A percentile compares a stretch with the other conserved stretches of the same genome.
These are phyloP conservation scores for Neopestalotiopsis clavispora DNA, from an alignment of 2,329 filamentous ascomycete genomes.

Conservation along the genomic window DNA sequence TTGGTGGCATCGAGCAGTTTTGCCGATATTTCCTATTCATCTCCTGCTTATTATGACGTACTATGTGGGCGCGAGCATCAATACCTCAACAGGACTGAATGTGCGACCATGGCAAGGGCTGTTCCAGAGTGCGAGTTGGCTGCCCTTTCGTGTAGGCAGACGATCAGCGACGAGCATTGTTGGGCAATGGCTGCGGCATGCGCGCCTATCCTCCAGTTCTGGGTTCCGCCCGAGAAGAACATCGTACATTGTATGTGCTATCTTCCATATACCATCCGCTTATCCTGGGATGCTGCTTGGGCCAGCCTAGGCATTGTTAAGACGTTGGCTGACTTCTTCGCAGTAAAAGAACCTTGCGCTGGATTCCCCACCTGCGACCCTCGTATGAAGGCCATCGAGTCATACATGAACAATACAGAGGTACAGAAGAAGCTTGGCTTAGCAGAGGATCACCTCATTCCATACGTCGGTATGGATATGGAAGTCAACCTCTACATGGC, in stretches of 20 bases:
- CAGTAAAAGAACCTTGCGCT: neutral
- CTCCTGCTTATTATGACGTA: neutral
- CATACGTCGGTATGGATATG: neutral
- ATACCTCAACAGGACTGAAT: neutral
- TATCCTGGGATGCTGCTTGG: no score
- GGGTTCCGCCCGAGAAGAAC: neutral
- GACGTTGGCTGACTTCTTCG: neutral
- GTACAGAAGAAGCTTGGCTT: neutral
- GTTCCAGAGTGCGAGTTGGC: neutral
- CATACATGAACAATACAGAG: neutral
- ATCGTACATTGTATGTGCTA: neutral
- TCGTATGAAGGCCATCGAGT: neutral
- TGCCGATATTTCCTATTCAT: neutral
- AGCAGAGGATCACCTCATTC: neutral
- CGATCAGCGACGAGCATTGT: neutral
- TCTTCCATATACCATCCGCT: no score
- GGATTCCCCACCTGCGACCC: neutral
- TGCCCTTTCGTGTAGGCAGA: neutral
- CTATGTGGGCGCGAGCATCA: neutral
- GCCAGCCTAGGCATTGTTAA: no score
- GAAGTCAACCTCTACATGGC: neutral
- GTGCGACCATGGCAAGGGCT: neutral
- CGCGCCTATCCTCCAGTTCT: neutral
- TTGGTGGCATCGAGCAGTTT: neutral
- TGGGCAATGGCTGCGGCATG: neutral